Conservation (phyloP, 192 early-diverging fungal species). For the Rhizoclosmatium sp. region DNA sequence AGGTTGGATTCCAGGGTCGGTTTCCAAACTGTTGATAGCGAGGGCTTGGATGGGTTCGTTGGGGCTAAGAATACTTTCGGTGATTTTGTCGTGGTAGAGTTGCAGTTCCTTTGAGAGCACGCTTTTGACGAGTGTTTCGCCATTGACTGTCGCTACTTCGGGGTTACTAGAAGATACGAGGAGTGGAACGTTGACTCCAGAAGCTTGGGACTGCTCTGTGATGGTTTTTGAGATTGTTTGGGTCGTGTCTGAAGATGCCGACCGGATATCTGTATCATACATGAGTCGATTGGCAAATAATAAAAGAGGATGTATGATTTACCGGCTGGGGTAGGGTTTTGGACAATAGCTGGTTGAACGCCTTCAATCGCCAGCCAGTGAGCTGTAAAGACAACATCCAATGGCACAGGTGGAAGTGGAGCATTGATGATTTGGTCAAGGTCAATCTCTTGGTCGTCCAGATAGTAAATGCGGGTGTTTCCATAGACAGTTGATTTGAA, state of each 20-base stretch:
- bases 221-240: not conserved
- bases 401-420: slow-evolving; percentile 89
- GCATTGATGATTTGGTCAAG: slow-evolving; percentile 87
- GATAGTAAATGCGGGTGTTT: slow-evolving; percentile 77
- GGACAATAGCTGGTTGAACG: slow-evolving; percentile 95
- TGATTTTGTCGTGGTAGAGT: slow-evolving; percentile 93
- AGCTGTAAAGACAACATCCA: slow-evolving; percentile 88
- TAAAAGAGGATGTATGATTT: not conserved
- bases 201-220: not conserved
- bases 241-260: not conserved
- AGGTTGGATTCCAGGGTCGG: slow-evolving; percentile 94
- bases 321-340: slow-evolving; percentile 87
- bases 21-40: slow-evolving; percentile 82
- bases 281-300: not conserved
- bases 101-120: slow-evolving; percentile 93
- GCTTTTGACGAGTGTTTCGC: slow-evolving; percentile 83
- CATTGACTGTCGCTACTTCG: slow-evolving; percentile 45
- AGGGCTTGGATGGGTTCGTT: slow-evolving; percentile 71
- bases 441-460: slow-evolving; percentile 94
- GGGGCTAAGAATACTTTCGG: slow-evolving; percentile 74
- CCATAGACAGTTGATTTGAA: slow-evolving; percentile 67
- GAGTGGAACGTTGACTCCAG: not conserved
- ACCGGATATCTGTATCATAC: not conserved
- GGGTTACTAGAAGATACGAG: slow-evolving; percentile 55
- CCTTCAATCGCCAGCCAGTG: slow-evolving; percentile 99